Evolutionary conservation across 2,329 filamentous ascomycete genomes (phyloP).

Genomic region (Alternaria rosae): DNA sequence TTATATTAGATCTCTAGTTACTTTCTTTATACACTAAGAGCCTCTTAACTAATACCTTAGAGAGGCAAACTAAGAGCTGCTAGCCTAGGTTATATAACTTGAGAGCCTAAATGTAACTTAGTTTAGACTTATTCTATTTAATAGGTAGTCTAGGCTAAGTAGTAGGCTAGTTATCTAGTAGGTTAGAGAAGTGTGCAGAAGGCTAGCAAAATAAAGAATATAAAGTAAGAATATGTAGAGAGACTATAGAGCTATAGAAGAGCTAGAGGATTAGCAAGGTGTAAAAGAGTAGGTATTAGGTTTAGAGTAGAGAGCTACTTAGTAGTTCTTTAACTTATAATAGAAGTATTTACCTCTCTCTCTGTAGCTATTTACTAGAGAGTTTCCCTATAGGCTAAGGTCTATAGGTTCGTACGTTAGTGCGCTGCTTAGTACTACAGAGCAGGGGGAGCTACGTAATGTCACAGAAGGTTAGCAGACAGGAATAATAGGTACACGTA

Average conservation of each 20-base stretch:
- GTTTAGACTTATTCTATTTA: slow-evolving; percentile 2
- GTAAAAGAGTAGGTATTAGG: not conserved
- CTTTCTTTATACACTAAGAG: no score
- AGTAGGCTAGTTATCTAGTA: no score
- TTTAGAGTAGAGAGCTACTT: not conserved
- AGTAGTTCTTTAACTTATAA: no score
- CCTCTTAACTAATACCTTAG: no score
- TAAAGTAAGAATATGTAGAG: no score
- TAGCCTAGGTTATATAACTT: not conserved
- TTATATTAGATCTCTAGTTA: no score
- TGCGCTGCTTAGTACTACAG: not conserved
- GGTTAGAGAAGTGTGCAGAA: not conserved
- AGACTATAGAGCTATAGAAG: no score
- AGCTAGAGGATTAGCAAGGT: not conserved
- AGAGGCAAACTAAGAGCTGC: not conserved
- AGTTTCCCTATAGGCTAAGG: not conserved
- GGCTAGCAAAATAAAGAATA: not conserved
- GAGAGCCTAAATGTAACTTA: not conserved
- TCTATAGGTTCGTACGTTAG: not conserved
- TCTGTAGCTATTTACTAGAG: no score
- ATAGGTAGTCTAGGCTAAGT: not conserved
- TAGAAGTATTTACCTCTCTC: not conserved
- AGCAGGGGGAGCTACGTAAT: not conserved
- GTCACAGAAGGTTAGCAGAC: no score
- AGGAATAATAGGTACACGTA: no score